Conservation (phyloP, 176 grass and related monocot species). For the Cymbopogon citratus region DNA sequence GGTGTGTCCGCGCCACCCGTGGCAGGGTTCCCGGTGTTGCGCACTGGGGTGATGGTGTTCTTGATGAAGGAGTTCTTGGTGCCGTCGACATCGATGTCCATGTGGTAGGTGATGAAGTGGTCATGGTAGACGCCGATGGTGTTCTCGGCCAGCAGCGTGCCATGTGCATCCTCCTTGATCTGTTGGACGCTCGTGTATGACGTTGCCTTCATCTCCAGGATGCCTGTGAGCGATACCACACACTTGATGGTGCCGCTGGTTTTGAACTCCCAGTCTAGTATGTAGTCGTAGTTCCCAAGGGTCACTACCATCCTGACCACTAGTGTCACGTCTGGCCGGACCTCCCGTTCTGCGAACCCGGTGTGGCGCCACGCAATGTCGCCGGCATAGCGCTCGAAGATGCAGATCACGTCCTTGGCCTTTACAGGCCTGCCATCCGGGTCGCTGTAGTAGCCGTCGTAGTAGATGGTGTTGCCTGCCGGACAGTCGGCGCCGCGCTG, state of each 20-base stretch:
- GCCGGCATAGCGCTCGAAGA: slow-evolving; percentile 52
- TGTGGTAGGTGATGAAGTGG: slow-evolving; percentile 40
- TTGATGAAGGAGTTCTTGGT: slow-evolving; percentile 67
- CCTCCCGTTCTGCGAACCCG: neutral
- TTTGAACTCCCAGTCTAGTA: neutral
- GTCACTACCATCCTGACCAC: neutral
- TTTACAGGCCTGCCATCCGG: slow-evolving; percentile 31
- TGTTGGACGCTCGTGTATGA: slow-evolving; percentile 42
- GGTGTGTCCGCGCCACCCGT: slow-evolving; percentile 17
- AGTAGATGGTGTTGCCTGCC: slow-evolving; percentile 33
- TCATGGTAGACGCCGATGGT: neutral
- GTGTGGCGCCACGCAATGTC: neutral
- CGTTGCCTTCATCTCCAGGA: slow-evolving; percentile 56
- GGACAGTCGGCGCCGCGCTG: slow-evolving; percentile 48
- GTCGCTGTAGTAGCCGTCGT: slow-evolving; percentile 41
- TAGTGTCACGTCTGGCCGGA: neutral
- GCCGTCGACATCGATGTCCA: slow-evolving; percentile 74
- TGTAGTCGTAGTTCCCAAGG: neutral
- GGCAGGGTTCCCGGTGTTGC: neutral
- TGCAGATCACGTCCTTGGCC: slow-evolving; percentile 33
- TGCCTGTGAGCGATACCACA: slow-evolving; percentile 49
- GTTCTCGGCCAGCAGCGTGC: neutral
- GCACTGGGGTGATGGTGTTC: slow-evolving; percentile 6
- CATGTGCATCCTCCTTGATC: neutral
- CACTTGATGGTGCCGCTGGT: neutral